Base-by-base conservation (phyloP, 169 alveolate genomes). In the Plasmodium vinckei region DNA sequence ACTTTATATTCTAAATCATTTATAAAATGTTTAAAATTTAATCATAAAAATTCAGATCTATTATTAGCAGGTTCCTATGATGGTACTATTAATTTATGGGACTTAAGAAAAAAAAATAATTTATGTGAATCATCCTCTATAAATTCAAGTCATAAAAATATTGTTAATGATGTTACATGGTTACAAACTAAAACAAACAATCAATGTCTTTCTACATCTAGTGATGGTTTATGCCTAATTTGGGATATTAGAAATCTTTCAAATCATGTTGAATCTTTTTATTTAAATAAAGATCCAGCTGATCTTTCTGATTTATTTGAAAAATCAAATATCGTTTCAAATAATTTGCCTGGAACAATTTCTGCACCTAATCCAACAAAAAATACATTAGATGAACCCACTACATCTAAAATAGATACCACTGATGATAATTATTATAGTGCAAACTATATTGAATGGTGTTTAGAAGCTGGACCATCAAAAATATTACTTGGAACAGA, bases 391-490 rank as follows among this genome's bases (percentile, higher is more conserved):
- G 51, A 63, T 0, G 19, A 71, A 27, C 42, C 3, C 9, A 23
- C 19, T n/a, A 27, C 10, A 12, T n/a, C 12, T 33, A 33, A 70
- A 17, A 15, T 39, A 10, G 2, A 19, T 9, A 17, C 27, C 9
- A 39, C 15, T 23, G 7, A 19, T 15, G 15, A 23, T 17, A 77
- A 64, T 56, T 63, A 46, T 59, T 82, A 82, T 60, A 67, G 90
- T 47, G 84, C 90, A 23, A 82, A 82, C 51, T 82, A 82, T 46
- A 49, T 82, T 10, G 90, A 82, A 17, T 82, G 90, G 90, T 67
- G 68, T 47, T 9, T 82, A 39, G 90, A 82, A 60, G 90, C 90
- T 10, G 90, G 90, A 3, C 90, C 90, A 6, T 82, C 90, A n/a
- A 82, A 82, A 61, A 82, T 82, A 12, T 25, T 82, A 44, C 63